Evolutionary conservation across 257 asterid genomes (phyloP).

Genomic region (Avicennia marina): DNA sequence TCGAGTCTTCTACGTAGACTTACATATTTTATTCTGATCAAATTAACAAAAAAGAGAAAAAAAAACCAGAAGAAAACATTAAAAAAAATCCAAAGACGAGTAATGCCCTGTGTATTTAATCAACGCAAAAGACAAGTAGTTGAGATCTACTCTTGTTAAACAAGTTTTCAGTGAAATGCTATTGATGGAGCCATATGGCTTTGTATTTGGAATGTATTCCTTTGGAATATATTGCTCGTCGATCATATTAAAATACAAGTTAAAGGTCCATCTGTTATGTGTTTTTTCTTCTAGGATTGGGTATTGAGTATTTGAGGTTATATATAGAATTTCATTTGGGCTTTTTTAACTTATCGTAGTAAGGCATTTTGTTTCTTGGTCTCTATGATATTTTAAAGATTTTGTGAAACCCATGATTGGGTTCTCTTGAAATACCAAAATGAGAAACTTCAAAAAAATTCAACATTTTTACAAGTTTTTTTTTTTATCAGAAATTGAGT

Average conservation of each 20-base stretch:
- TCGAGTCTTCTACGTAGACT: slow-evolving; percentile 7
- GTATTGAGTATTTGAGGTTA: slow-evolving; percentile 19
- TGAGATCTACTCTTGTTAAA: slow-evolving; percentile 17
- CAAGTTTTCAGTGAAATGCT: slow-evolving; percentile 10
- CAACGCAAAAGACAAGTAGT: slow-evolving; percentile 12
- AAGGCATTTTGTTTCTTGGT: no score
- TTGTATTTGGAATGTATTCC: slow-evolving; percentile 19
- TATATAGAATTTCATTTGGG: slow-evolving; percentile 16
- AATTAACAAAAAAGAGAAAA: no score
- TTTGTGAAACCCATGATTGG: no score
- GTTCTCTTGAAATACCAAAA: no score
- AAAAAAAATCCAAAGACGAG: slow-evolving; percentile 15
- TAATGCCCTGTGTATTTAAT: slow-evolving; percentile 5
- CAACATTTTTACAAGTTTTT: no score
- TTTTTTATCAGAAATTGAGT: no score
- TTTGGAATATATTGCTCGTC: slow-evolving; percentile 26
- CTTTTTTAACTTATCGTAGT: slow-evolving; percentile 13
- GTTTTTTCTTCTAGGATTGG: slow-evolving; percentile 9
- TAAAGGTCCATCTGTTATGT: background rate
- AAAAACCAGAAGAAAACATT: slow-evolving; percentile 15
- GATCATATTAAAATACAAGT: no score
- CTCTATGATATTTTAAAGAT: no score
- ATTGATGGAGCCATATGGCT: slow-evolving; percentile 26
- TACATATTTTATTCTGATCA: background rate
- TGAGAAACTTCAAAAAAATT: no score